These are phyloP conservation scores for Aspergillus quadricinctus DNA, from an alignment of 2,329 filamentous ascomycete genomes.

Conservation along the genomic window DNA sequence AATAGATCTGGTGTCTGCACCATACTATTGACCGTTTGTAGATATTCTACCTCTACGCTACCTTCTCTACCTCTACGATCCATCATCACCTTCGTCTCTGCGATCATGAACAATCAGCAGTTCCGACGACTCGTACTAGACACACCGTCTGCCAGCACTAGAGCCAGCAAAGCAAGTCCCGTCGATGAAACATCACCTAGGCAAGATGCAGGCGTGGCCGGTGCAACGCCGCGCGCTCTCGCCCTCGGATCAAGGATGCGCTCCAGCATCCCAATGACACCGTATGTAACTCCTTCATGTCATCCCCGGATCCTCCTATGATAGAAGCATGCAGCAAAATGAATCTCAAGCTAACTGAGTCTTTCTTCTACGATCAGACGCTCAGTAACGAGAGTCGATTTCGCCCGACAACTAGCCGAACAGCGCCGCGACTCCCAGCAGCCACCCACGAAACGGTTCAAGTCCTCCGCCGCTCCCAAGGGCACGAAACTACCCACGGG, in stretches of 20 bases:
- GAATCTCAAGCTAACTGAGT: conserved; percentile 8
- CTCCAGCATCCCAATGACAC: conserved; percentile 89
- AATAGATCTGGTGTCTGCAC: background rate
- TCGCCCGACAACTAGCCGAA: conserved; percentile 79
- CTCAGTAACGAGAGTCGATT: conserved; percentile 64
- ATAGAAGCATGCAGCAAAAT: conserved; percentile 4
- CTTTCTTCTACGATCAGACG: conserved; percentile 49
- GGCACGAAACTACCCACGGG: conserved; percentile 74
- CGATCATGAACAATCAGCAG: conserved; percentile 86
- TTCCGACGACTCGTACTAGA: conserved; percentile 76
- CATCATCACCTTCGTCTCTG: background rate
- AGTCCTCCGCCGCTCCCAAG: conserved; percentile 70
- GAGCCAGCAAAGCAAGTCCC: conserved; percentile 14
- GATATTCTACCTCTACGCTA: background rate
- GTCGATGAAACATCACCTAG: conserved; percentile 8
- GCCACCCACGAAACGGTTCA: conserved; percentile 67
- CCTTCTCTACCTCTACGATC: background rate
- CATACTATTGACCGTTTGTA: background rate
- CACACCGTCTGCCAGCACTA: conserved; percentile 34
- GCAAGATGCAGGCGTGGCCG: conserved; percentile 30
- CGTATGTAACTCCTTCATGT: conserved; percentile 51
- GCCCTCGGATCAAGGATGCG: conserved; percentile 72
- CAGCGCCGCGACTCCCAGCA: conserved; percentile 53
- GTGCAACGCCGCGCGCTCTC: conserved; percentile 47
- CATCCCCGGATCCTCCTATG: background rate